Evolutionary conservation across 148 eudicot genomes (phyloP).

Genomic region (Polygonum aviculare): DNA sequence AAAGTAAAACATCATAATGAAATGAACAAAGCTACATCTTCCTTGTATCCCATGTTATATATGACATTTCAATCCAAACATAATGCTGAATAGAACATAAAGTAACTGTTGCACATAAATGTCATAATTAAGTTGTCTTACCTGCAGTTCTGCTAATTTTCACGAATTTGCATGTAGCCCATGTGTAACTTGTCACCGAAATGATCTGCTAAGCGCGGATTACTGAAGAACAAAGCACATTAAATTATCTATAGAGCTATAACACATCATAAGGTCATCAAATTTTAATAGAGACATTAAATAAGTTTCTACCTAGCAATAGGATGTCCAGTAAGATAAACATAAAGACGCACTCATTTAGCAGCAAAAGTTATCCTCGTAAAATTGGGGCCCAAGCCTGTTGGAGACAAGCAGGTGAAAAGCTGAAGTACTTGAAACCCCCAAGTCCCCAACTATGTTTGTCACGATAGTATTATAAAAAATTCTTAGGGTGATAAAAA

Average conservation of each 20-base stretch:
- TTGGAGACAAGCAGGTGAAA: constrained; percentile 97
- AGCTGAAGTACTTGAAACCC: constrained; percentile 34
- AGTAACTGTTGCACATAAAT: background rate
- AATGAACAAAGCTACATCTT: background rate
- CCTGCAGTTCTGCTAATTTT: constrained; percentile 87
- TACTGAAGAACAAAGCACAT: constrained; percentile 37
- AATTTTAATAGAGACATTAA: background rate
- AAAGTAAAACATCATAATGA: background rate
- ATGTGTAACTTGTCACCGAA: constrained; percentile 97
- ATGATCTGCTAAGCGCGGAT: constrained; percentile 97
- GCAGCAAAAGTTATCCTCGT: constrained; percentile 93
- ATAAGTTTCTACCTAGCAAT: constrained; percentile 34
- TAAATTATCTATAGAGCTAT: background rate
- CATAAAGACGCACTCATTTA: constrained; percentile 84
- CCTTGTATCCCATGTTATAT: background rate
- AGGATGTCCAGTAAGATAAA: constrained; percentile 60
- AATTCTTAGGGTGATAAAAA: background rate
- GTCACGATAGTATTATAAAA: background rate
- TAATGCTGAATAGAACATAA: background rate
- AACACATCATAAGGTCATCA: background rate
- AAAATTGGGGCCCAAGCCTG: constrained; percentile 97
- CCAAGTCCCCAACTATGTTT: background rate
- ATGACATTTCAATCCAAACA: background rate
- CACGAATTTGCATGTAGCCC: constrained; percentile 99
- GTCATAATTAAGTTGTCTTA: constrained; percentile 17